Evolutionary conservation across 2,329 filamentous ascomycete species (phyloP), one percentile per base, ranked within the genome.

Genomic region (Trichoderma asperellum): DNA sequence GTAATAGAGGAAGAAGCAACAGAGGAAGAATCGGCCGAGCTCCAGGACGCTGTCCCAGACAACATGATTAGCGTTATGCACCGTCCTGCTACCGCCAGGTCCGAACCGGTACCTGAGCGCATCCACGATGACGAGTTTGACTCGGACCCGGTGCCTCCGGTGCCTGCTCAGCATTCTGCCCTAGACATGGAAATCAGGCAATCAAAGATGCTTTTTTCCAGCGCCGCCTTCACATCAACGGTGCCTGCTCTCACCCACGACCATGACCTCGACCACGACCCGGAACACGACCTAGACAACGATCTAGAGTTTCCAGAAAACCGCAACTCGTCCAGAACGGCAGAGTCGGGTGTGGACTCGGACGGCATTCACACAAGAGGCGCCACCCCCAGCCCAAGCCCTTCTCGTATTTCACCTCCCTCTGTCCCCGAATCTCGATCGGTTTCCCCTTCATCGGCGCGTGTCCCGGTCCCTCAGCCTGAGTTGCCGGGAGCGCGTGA

Each of bases 401-500:
- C 63, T 29, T 66, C 68, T 18, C 43, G 49, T 21, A 59, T 71
- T 6, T 66, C 68, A 21, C 52, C 68, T 4, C 65, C 68, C 27
- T 63, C 69, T 70, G 18, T 37, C 27, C 40, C 71, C 52, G 52
- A 68, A 64, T 60, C 72, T 69, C 63, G 70, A 59, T 56, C 70
- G 40, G 53, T 58, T 21, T 66, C 63, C 10, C 68, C 69, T 35
- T 69, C 70, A 35, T 71, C 71, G 49, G 69, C 63, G 47, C 70
- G 29, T 18, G 53, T 69, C 16, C 63, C 76, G 34, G 73, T 77
- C 35, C 78, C 78, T 72, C 1, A 83, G 16, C 78, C 82, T 4
- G 83, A 87, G 70, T 85, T 86, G 29, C 83, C 85, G 5, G 79
- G 79, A 16, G 77, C 79, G 21, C 89, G 94, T 66, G 94, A 97